Evolutionary conservation across 2,329 filamentous ascomycete species (phyloP), one percentile per base, ranked within the genome.

Genomic region (Chrysosporium keratinophilum): DNA sequence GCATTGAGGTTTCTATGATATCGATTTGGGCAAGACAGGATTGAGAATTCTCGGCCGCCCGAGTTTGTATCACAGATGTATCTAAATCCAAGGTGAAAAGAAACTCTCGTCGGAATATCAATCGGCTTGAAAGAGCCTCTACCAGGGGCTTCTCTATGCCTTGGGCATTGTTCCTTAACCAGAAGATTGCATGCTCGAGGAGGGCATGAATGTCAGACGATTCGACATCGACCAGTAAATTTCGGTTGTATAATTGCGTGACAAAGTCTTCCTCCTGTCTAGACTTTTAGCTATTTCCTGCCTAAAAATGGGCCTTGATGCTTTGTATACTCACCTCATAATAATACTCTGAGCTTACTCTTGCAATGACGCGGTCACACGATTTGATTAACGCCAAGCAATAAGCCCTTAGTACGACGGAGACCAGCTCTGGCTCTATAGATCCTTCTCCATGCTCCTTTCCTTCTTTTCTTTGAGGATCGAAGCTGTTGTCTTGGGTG

Each of bases 211-310:
- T 76, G n/a, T 78, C 74, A 4, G 75, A 71, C 1, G 76, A 69
- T 14, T 79, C 73, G 54, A 91, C 76, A 12, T 77, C 71, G 23
- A 82, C 80, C 5, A 97, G 76, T 0, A 98, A 74, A 11, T 81
- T 82, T 37, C 90, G 81, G 60, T 89, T 85, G 66, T 93, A 97
- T 0, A 90, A 86, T 67, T 95, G 89, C 5, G 88, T 90, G 17
- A 94, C 88, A 65, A 98, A 96, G 64, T 98, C 93, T 69, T 98
- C 93, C 71, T 98, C 93, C 84, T 91, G 60, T 52, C 3, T 48
- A 14, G 15, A 53, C 62, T 57, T 12, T 55, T 33, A 17, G 14
- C 11, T 6, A 33, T 39, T 44, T 17, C 23, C 17, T 39, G 15
- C 40, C n/a, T 19, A 1, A 34, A 12, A 39, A 49, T 55, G 5